Percentiles rank a stretch among this genome's conserved stretches.
Evolutionary conservation across 1,284 basidiomycete species (phyloP).

Genomic region (Pyrrhoderma lamaoense): DNA sequence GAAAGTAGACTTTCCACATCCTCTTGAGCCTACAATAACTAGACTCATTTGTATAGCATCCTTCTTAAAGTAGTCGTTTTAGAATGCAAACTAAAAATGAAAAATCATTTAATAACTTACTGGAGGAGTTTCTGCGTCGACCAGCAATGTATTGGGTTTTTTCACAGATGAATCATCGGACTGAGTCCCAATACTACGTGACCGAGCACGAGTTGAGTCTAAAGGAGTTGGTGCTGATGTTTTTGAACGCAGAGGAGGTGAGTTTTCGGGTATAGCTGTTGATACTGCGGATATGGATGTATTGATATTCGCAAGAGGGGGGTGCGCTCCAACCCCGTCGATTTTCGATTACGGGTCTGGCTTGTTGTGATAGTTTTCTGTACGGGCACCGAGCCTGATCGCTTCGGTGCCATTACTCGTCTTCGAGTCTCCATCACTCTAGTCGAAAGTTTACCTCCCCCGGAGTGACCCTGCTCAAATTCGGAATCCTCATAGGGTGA

Average conservation of each 20-base stretch:
- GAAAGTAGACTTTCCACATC: conserved; percentile 66
- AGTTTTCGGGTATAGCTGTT: background rate
- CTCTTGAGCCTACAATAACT: conserved; percentile 55
- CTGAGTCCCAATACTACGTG: conserved; percentile 12
- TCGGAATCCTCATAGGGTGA: conserved; percentile 18
- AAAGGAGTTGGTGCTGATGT: conserved; percentile 12
- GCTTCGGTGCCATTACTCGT: conserved; percentile 12
- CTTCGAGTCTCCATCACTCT: conserved; percentile 3
- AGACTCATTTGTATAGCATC: conserved; percentile 36
- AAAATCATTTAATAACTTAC: conserved; percentile 2
- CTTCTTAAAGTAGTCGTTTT: conserved; percentile 1
- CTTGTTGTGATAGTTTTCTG: conserved; percentile 1
- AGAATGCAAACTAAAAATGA: background rate
- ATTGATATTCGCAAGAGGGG: conserved; percentile 10
- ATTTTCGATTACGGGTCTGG: background rate
- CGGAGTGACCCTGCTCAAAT: conserved; percentile 9
- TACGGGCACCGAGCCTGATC: conserved; percentile 15
- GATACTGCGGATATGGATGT: background rate
- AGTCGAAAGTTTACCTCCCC: conserved; percentile 1
- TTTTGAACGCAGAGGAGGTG: conserved; percentile 11
- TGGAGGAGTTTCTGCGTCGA: conserved; percentile 11
- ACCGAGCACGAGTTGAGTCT: conserved; percentile 5
- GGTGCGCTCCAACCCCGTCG: background rate
- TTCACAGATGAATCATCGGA: conserved; percentile 8
- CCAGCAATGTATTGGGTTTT: conserved; percentile 9